Evolutionary conservation across 1,284 basidiomycete species (phyloP).

Genomic region (Somion occarium): DNA sequence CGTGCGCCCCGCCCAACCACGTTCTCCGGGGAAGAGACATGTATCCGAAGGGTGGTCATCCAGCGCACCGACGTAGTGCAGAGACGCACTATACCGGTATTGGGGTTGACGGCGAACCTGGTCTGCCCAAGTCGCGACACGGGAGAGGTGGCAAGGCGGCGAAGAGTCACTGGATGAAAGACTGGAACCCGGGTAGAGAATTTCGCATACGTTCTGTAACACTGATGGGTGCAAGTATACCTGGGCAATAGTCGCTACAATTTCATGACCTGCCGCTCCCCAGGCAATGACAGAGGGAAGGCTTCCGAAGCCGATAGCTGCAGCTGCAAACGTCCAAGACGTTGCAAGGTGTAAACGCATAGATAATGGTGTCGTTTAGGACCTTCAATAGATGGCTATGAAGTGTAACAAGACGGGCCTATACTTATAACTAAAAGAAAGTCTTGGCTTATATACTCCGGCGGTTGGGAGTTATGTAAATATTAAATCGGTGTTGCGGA

Average conservation of each 20-base stretch:
- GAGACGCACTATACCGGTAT: slow-evolving; percentile 58
- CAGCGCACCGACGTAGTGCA: slow-evolving; percentile 74
- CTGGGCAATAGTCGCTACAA: slow-evolving; percentile 90
- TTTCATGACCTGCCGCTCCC: slow-evolving; percentile 70
- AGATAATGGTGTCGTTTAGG: too few species aligned
- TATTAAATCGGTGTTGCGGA: too few species aligned
- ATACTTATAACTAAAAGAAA: too few species aligned
- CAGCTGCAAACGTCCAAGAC: neutral
- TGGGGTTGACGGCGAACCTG: slow-evolving; percentile 38
- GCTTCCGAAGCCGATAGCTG: slow-evolving; percentile 11
- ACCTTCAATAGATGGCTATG: too few species aligned
- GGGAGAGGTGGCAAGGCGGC: slow-evolving; percentile 68
- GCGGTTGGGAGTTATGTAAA: too few species aligned
- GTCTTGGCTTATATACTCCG: too few species aligned
- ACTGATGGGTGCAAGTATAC: slow-evolving; percentile 81
- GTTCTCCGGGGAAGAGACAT: slow-evolving; percentile 74
- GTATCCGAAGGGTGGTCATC: slow-evolving; percentile 74
- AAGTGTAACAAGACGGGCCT: too few species aligned
- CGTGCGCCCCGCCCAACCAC: slow-evolving; percentile 71
- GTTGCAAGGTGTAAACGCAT: neutral
- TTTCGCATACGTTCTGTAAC: slow-evolving; percentile 62
- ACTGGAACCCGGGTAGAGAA: slow-evolving; percentile 54
- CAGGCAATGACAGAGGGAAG: slow-evolving; percentile 20
- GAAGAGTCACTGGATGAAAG: slow-evolving; percentile 25
- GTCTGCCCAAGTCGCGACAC: slow-evolving; percentile 88